Evolutionary conservation across 352 stramenopile species (phyloP).

Genomic region (Aphanomyces astaci): DNA sequence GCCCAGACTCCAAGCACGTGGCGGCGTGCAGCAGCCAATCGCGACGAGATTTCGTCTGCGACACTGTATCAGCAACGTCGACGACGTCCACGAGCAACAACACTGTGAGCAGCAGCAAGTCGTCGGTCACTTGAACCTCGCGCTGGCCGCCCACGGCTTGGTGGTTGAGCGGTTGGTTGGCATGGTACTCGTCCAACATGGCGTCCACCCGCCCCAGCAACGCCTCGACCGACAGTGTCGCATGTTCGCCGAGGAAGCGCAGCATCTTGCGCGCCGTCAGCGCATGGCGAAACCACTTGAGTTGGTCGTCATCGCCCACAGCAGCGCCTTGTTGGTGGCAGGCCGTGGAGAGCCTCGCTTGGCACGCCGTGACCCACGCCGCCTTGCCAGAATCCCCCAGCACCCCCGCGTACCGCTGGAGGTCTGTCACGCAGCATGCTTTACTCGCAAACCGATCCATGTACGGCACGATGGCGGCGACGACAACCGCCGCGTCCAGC

Average conservation of each 20-base stretch:
- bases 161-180: constrained; percentile 61
- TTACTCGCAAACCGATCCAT: constrained; percentile 64
- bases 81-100: constrained; percentile 66
- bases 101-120: constrained; percentile 62
- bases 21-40: constrained; percentile 42
- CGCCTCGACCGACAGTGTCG: constrained; percentile 27
- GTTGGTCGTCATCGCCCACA: background rate
- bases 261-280: constrained; percentile 62
- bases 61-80: too few species aligned
- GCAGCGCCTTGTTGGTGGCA: background rate
- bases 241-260: constrained; percentile 43
- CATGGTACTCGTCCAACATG: constrained; percentile 60
- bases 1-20: constrained; percentile 55
- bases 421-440: constrained; percentile 78
- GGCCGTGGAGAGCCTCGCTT: background rate
- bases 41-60: too few species aligned
- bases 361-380: constrained; percentile 28
- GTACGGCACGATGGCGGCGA: constrained; percentile 49
- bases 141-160: constrained; percentile 62
- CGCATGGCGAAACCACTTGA: constrained; percentile 30
- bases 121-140: constrained; percentile 78
- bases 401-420: constrained; percentile 64
- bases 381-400: constrained; percentile 33
- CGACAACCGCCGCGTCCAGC: constrained; percentile 16
- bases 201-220: constrained; percentile 37